phyloP scores from a whole-genome alignment of 768 basidiomycete genomes.

The Rhodocollybia butyracea region DNA sequence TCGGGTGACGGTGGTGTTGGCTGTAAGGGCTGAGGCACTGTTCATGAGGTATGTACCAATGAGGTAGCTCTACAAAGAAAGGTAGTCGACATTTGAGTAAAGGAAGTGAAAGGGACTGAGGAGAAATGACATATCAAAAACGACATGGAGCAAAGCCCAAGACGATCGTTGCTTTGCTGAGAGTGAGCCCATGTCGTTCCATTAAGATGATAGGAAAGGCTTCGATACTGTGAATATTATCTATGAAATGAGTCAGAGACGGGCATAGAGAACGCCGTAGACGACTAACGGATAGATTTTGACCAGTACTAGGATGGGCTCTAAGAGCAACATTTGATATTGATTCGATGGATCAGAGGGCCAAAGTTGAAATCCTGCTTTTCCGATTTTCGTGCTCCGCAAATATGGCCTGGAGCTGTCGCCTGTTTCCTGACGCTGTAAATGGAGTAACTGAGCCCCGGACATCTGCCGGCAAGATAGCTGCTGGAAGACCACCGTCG shows the following conservation, averaged over 20 bases:
- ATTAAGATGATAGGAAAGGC: slow-evolving; percentile 37
- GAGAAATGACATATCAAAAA: slow-evolving; percentile 55
- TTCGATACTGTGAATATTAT: slow-evolving; percentile 26
- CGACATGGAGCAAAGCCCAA: slow-evolving; percentile 40
- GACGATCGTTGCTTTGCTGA: slow-evolving; percentile 18
- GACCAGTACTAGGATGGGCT: slow-evolving; percentile 47
- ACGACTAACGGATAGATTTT: slow-evolving; percentile 47
- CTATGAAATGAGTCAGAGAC: slow-evolving; percentile 32
- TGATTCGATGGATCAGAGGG: slow-evolving; percentile 37
- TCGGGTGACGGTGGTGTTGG: slow-evolving; percentile 34
- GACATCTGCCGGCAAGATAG: slow-evolving; percentile 50
- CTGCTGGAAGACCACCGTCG: slow-evolving; percentile 59
- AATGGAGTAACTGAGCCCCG: slow-evolving; percentile 60
- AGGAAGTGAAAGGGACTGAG: slow-evolving; percentile 40
- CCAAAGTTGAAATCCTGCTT: slow-evolving; percentile 23
- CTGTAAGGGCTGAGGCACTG: slow-evolving; percentile 59
- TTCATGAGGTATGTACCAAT: slow-evolving; percentile 31
- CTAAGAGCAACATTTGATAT: slow-evolving; percentile 45
- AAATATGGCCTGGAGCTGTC: not conserved
- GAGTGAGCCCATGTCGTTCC: slow-evolving; percentile 30
- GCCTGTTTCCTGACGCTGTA: slow-evolving; percentile 36
- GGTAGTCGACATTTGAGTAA: slow-evolving; percentile 14
- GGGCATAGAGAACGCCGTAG: slow-evolving; percentile 49
- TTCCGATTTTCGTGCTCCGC: slow-evolving; percentile 41
- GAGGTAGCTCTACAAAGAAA: slow-evolving; percentile 3